phyloP scores from a whole-genome alignment of 2,329 filamentous ascomycete genomes.

The Fusarium sp. region DNA sequence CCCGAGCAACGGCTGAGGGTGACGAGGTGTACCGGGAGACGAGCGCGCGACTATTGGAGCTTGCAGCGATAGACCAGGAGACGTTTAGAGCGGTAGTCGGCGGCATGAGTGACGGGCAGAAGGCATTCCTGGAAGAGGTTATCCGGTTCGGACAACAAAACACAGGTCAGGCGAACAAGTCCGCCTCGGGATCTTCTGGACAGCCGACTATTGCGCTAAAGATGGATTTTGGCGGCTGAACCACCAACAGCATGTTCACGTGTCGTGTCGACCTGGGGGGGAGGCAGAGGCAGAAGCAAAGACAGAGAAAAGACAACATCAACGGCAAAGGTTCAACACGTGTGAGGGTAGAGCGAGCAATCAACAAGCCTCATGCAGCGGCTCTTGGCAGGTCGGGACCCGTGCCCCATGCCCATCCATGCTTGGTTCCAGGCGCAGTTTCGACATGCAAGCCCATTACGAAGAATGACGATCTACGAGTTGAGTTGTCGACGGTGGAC shows the following conservation, averaged over 20 bases:
- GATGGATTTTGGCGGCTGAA: slow-evolving; percentile 79
- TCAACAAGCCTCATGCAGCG: slow-evolving; percentile 13
- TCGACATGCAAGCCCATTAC: slow-evolving; percentile 11
- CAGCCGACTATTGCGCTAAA: slow-evolving; percentile 90
- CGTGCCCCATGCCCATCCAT: neutral
- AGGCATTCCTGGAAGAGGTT: slow-evolving; percentile 80
- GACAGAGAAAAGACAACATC: neutral
- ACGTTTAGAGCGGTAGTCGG: slow-evolving; percentile 78
- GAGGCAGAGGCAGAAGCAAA: neutral
- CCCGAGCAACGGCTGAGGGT: slow-evolving; percentile 71
- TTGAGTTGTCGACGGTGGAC: neutral
- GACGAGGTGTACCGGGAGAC: slow-evolving; percentile 72
- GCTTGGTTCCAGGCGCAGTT: neutral
- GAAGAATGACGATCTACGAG: slow-evolving; percentile 7
- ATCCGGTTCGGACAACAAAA: slow-evolving; percentile 69
- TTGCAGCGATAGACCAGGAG: slow-evolving; percentile 76
- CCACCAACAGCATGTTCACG: slow-evolving; percentile 9
- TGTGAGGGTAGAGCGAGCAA: slow-evolving; percentile 8
- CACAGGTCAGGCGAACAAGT: slow-evolving; percentile 52
- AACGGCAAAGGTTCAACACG: neutral
- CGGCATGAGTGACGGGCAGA: slow-evolving; percentile 73
- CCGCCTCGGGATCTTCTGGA: slow-evolving; percentile 54
- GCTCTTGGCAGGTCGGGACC: slow-evolving; percentile 16
- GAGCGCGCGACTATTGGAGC: slow-evolving; percentile 76
- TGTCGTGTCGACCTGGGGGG: slow-evolving; percentile 8